Conservation (phyloP, 2,329 filamentous ascomycete genomes). For the Ascochyta rabiei region DNA sequence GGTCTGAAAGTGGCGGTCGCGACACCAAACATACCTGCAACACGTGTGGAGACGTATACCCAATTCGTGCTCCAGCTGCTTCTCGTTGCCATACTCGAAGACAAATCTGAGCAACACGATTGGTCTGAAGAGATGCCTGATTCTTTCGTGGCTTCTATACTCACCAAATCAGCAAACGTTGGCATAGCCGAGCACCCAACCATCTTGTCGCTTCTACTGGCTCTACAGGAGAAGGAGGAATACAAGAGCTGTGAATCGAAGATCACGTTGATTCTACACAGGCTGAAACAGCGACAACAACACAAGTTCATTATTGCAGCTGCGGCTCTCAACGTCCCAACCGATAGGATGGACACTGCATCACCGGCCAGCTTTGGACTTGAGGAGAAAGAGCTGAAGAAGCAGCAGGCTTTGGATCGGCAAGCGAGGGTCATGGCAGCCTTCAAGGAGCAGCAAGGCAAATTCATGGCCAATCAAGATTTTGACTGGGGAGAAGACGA, state of each 20-base stretch:
- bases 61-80: slow-evolving; percentile 89
- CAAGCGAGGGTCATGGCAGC: slow-evolving; percentile 97
- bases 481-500: slow-evolving; percentile 89
- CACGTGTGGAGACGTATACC: slow-evolving; percentile 86
- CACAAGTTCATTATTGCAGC: slow-evolving; percentile 73
- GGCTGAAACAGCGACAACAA: slow-evolving; percentile 83
- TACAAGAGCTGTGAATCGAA: slow-evolving; percentile 85
- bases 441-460: slow-evolving; percentile 96
- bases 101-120: slow-evolving; percentile 60
- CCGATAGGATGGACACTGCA: slow-evolving; percentile 79
- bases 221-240: slow-evolving; percentile 67
- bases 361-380: slow-evolving; percentile 72
- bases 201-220: slow-evolving; percentile 60
- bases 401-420: slow-evolving; percentile 85
- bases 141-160: slow-evolving; percentile 76
- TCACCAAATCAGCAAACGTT: slow-evolving; percentile 65
- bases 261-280: slow-evolving; percentile 79
- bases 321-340: slow-evolving; percentile 62
- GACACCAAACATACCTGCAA: slow-evolving; percentile 77
- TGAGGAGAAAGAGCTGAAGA: slow-evolving; percentile 79
- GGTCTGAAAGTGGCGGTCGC: slow-evolving; percentile 71
- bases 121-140: slow-evolving; percentile 52
- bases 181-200: slow-evolving; percentile 48
- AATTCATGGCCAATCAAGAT: slow-evolving; percentile 86
- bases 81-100: slow-evolving; percentile 84